Conservation (phyloP, 2,329 filamentous ascomycete species). For the Sporothrix humicola region DNA sequence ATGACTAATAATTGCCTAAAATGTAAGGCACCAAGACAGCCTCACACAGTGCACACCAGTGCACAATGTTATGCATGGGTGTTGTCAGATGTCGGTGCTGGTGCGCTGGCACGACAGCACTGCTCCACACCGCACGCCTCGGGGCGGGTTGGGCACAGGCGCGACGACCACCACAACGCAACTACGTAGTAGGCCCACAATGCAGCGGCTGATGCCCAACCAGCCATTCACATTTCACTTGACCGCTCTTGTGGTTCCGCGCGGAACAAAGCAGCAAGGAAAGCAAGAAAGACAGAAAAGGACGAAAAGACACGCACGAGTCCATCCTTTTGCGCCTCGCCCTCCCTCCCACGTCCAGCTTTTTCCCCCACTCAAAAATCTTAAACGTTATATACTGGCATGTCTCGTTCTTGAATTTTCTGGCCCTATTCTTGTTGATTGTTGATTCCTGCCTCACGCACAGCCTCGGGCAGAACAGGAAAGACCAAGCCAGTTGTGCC, state of each 20-base stretch:
- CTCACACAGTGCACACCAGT: background rate
- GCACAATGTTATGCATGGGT: conserved; percentile 14
- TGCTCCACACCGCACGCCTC: conserved; percentile 36
- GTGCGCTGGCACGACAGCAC: conserved; percentile 25
- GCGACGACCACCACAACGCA: conserved; percentile 26
- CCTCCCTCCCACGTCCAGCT: conserved; percentile 27
- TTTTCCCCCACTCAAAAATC: conserved; percentile 20
- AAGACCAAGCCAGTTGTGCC: background rate
- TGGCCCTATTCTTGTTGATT: conserved; percentile 13
- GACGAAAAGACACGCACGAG: background rate
- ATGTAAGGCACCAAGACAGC: background rate
- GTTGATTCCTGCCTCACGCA: conserved; percentile 10
- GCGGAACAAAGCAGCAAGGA: conserved; percentile 7
- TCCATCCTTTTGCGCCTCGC: conserved; percentile 37
- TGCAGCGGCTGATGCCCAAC: conserved; percentile 45
- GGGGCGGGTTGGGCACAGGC: conserved; percentile 36
- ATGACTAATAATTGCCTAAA: background rate
- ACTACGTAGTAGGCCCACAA: conserved; percentile 8
- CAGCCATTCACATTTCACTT: conserved; percentile 43
- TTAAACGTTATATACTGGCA: conserved; percentile 31
- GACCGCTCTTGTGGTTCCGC: conserved; percentile 44
- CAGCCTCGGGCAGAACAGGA: background rate
- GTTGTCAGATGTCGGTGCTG: conserved; percentile 14
- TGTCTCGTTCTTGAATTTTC: conserved; percentile 26
- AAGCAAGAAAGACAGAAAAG: background rate